Evolutionary conservation across 768 basidiomycete species (phyloP), one percentile per base, ranked within the genome.

Genomic region (Termitomyces sp.): DNA sequence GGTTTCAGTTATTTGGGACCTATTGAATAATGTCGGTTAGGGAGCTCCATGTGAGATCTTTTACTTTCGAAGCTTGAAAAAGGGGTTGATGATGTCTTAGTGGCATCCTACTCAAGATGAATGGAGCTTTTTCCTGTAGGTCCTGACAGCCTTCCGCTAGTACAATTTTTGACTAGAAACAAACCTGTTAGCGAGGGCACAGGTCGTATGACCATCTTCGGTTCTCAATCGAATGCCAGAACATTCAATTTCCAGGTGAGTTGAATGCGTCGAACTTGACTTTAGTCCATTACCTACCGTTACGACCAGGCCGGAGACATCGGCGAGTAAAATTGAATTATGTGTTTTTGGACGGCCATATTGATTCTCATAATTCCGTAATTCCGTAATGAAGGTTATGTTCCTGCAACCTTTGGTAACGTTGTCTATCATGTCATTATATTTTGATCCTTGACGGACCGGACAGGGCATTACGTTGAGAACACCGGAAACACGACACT

Each of bases 81-180:
- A 12, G 41, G 12, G 13, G 33, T 57, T 66, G 18, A 61, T 12
- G 2, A 30, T 43, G 50, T 57, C 61, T 14, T 58, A 86, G 86
- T 88, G 87, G 87, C 87, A 88, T 63, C 87, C 87, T 7, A 83
- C 82, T 12, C 75, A 84, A 64, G 83, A 86, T 59, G 86, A 87
- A 70, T 87, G 86, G 86, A 76, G 72, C 51, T 83, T 77, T 68
- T 83, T 78, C 78, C 56, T 86, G 84, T 83, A 67, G 57, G 75
- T 72, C 49, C 53, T 56, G 52, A 2, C 7, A n/a, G 26, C 12
- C 3, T 43, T n/a, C 40, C 20, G 16, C 3, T 41, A 6, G 28
- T 32, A 12, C 28, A 54, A 41, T 30, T 41, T 41, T 30, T 43
- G 16, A 54, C 28, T 13, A n/a, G 62, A 48, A 55, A 32, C 59